A percentile compares a stretch with the other conserved stretches of the same genome.
Conservation (phyloP, 495 filamentous ascomycete genomes). For the Aspergillus steynii region DNA sequence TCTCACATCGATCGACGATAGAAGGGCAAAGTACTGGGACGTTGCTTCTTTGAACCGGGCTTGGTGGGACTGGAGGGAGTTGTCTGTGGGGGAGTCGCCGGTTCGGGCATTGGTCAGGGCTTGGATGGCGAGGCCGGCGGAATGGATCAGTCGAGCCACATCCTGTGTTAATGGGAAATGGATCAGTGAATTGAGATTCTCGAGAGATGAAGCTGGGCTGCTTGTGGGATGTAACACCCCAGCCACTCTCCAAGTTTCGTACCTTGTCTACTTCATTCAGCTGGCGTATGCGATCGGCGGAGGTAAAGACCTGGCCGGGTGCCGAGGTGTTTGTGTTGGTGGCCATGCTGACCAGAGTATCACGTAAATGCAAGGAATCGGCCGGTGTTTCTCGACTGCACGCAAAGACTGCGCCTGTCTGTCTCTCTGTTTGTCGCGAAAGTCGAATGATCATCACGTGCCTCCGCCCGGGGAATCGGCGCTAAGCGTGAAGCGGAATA, state of each 20-base stretch:
- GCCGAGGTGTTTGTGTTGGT: conserved; percentile 21
- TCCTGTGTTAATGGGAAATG: conserved; percentile 33
- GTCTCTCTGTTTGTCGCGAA: too few relatives aligned
- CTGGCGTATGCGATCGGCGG: conserved; percentile 73
- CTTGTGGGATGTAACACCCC: neutral
- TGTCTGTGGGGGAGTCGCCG: conserved; percentile 33
- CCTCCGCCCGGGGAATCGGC: conserved; percentile 11
- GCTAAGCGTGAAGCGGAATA: conserved; percentile 17
- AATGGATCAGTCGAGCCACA: conserved; percentile 61
- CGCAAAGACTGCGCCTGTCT: neutral
- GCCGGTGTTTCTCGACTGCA: neutral
- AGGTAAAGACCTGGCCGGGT: conserved; percentile 47
- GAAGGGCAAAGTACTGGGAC: conserved; percentile 64
- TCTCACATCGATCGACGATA: conserved; percentile 68
- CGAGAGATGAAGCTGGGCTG: too few relatives aligned
- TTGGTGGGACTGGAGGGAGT: conserved; percentile 53
- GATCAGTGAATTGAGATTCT: neutral
- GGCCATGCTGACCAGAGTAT: conserved; percentile 13
- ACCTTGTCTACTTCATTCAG: conserved; percentile 76
- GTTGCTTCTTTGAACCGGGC: conserved; percentile 61
- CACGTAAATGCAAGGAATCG: neutral
- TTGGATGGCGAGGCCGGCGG: conserved; percentile 67
- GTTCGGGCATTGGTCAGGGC: conserved; percentile 59
- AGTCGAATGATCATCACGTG: conserved; percentile 23
- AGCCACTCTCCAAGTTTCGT: conserved; percentile 12